Evolutionary conservation across 1,284 basidiomycete genomes (phyloP).

Genomic region (Fereydounia khargensis): DNA sequence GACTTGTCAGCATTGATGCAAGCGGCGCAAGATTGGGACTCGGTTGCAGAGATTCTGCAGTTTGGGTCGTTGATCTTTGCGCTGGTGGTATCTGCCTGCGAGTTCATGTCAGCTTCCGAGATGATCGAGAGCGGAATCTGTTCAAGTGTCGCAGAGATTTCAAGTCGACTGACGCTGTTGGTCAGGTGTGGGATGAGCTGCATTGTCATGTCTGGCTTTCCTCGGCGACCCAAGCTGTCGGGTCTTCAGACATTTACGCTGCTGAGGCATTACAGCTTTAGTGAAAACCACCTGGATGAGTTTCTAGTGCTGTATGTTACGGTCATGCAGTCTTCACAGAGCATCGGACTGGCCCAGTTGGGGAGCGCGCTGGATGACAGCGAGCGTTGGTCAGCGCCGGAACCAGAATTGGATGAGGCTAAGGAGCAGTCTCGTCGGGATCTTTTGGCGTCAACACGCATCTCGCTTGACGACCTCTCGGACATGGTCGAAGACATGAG

Average conservation of each 20-base stretch:
- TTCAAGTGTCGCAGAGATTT: conserved; percentile 14
- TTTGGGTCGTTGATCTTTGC: conserved; percentile 23
- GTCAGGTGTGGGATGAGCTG: conserved; percentile 5
- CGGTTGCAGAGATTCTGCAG: too few relatives aligned
- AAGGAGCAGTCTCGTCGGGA: conserved; percentile 17
- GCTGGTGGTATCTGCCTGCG: conserved; percentile 28
- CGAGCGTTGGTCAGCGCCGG: conserved; percentile 38
- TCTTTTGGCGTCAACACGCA: conserved; percentile 15
- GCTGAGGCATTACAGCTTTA: conserved; percentile 28
- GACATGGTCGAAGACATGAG: too few relatives aligned
- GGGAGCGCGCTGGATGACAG: conserved; percentile 41
- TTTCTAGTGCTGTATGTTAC: conserved; percentile 13
- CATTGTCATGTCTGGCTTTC: conserved; percentile 16
- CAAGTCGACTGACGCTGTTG: conserved; percentile 11
- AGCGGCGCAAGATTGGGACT: too few relatives aligned
- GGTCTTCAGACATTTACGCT: conserved; percentile 24
- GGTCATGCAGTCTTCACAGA: conserved; percentile 32
- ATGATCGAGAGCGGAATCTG: conserved; percentile 25
- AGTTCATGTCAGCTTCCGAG: conserved; percentile 30
- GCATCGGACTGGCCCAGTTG: conserved; percentile 32
- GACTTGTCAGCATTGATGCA: background rate
- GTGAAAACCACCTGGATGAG: conserved; percentile 26
- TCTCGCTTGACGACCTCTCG: conserved; percentile 5
- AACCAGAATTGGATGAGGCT: too few relatives aligned
- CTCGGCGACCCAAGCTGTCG: conserved; percentile 24